Conservation (phyloP, 2,329 filamentous ascomycete species). For the Teratosphaeria destructans region DNA sequence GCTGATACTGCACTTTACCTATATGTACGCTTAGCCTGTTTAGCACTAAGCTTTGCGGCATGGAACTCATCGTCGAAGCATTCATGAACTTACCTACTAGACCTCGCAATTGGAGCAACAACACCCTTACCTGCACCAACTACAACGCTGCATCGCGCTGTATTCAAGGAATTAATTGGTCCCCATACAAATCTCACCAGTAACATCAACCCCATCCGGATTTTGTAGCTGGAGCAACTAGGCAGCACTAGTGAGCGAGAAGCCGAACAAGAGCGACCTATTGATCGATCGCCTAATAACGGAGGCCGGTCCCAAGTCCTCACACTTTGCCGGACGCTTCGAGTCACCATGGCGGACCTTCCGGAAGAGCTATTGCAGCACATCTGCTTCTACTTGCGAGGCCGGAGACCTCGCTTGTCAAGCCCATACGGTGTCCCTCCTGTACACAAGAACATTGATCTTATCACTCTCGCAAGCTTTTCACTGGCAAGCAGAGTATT, state of each 20-base stretch:
- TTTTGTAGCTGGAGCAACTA: background rate
- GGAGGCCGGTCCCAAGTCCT: no score
- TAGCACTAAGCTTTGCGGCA: background rate
- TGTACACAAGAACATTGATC: background rate
- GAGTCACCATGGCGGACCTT: background rate
- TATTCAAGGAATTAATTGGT: background rate
- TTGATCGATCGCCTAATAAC: no score
- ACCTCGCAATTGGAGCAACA: background rate
- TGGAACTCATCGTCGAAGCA: background rate
- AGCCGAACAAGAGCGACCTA: no score
- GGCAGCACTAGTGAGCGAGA: background rate
- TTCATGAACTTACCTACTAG: background rate
- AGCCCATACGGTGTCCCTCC: no score
- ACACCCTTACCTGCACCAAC: background rate
- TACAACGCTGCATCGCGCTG: background rate
- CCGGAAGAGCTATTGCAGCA: background rate
- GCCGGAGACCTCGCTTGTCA: background rate
- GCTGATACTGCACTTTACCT: no score
- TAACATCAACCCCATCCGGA: background rate
- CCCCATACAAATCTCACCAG: background rate
- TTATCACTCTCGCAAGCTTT: background rate
- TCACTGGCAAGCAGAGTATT: background rate
- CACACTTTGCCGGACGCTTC: no score
- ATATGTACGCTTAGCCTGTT: background rate
- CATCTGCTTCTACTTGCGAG: background rate